Evolutionary conservation across 148 eudicot genomes (phyloP), one percentile per base, ranked within the genome.

Genomic region (Mesembryanthemum crystallinum): DNA sequence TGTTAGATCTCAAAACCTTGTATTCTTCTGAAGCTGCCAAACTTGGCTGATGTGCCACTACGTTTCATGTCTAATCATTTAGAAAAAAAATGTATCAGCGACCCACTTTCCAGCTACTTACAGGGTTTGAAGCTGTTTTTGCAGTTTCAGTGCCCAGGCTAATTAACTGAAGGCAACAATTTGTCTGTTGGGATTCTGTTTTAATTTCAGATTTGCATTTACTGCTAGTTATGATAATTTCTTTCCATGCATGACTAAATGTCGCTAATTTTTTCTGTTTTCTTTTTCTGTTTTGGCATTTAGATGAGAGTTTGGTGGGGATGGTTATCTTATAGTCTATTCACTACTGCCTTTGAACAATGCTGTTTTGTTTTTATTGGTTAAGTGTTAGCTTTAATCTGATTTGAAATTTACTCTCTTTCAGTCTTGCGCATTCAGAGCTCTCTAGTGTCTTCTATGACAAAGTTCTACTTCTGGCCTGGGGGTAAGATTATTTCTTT

Each of bases 371-470:
- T 29, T 49, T 33, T 51, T 27, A 15, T 35, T 11, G 30, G 35
- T 62, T 14, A 57, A 37, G 33, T n/a, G 25, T 35, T 20, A 11
- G 2, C 24, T 45, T 27, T 64, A 25, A 29, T 76, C 66, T 54
- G 72, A 42, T 62, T 75, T 60, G 20, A 30, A 17, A 10, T 6
- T 52, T 28, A 42, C 66, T 37, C 51, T 30, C 72, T 70, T 67
- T 57, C 86, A 87, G 90, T 73, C 86, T 87, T 24, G 90, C 90
- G 52, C 90, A 87, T 79, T 87, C 90, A 0, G 90, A 87, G 79
- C 71, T 87, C 72, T 83, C 90, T 13, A 87, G 86, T 47, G 90
- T 87, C 5, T 87, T 87, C 82, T 87, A 72, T 30, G 88, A 87
- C 67, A 85, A 85, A 75, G 86, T 87, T 49, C 78, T 87, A 23